Evolutionary conservation across 164 flowering plant genomes (phyloP).

Genomic region (Magnolia officinalis): DNA sequence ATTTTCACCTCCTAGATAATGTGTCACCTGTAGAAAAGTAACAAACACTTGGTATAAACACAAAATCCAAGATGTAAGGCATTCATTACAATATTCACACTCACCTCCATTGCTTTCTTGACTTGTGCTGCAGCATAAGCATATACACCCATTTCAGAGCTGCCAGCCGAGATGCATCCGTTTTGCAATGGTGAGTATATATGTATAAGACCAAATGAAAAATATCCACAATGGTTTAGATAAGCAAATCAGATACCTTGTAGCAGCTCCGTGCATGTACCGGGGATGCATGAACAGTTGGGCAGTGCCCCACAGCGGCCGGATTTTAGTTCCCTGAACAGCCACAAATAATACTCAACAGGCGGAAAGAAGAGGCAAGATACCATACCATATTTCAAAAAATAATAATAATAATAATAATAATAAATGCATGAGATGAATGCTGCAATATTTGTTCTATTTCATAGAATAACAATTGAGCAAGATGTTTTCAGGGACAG

Average conservation of each 20-base stretch:
- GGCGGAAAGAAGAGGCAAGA: constrained; percentile 30
- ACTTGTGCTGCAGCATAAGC: constrained; percentile 97
- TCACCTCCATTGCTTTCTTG: constrained; percentile 98
- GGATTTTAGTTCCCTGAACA: constrained; percentile 62
- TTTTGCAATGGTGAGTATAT: neutral
- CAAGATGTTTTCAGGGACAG: neutral
- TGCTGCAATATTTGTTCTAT: constrained; percentile 57
- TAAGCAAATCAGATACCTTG: constrained; percentile 51
- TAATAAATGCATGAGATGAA: constrained; percentile 73
- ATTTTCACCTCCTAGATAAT: constrained; percentile 94
- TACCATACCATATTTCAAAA: constrained; percentile 28
- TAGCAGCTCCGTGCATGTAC: constrained; percentile 97
- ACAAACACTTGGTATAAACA: neutral
- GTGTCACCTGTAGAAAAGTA: constrained; percentile 62
- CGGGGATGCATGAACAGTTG: constrained; percentile 94
- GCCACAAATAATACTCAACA: constrained; percentile 6
- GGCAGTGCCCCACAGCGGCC: constrained; percentile 94
- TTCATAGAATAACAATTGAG: neutral
- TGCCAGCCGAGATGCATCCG: constrained; percentile 25
- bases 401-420: neutral
- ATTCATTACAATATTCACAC: constrained; percentile 5
- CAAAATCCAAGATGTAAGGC: neutral
- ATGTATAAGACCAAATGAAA: neutral
- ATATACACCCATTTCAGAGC: constrained; percentile 84
- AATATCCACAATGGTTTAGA: neutral